phyloP scores from a whole-genome alignment of 495 filamentous ascomycete genomes.

The Lasiosphaeria ovina region DNA sequence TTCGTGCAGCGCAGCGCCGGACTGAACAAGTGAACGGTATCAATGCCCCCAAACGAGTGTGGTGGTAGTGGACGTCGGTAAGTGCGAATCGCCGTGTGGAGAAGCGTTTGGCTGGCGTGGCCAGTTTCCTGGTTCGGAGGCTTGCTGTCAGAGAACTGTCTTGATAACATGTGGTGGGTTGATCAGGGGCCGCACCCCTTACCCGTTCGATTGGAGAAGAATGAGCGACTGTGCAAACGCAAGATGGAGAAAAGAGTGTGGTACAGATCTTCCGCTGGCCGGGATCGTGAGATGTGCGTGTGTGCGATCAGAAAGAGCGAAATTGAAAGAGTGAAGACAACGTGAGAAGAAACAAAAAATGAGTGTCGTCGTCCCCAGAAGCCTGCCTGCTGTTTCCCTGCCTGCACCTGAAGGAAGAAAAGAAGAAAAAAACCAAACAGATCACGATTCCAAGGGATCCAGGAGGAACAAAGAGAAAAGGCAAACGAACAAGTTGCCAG shows the following conservation, averaged over 20 bases:
- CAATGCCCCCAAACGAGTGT: constrained; percentile 19
- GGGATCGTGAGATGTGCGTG: constrained; percentile 7
- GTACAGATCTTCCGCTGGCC: constrained; percentile 10
- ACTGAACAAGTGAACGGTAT: constrained; percentile 13
- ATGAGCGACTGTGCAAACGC: constrained; percentile 22
- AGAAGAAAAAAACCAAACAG: neutral
- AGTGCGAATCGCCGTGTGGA: constrained; percentile 4
- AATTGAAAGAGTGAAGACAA: constrained; percentile 14
- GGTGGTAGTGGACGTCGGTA: constrained; percentile 1
- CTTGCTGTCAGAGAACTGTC: constrained; percentile 29
- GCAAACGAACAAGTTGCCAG: constrained; percentile 12
- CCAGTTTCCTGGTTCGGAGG: constrained; percentile 12
- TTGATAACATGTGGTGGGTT: constrained; percentile 22
- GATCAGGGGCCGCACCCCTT: constrained; percentile 31
- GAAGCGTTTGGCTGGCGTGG: neutral
- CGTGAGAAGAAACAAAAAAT: constrained; percentile 13
- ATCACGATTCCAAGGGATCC: constrained; percentile 2
- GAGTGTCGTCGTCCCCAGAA: constrained; percentile 17
- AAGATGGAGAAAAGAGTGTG: constrained; percentile 18
- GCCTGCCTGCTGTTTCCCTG: constrained; percentile 5
- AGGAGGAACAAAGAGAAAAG: constrained; percentile 9
- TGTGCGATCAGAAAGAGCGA: constrained; percentile 10
- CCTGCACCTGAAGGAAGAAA: neutral
- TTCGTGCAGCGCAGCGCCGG: constrained; percentile 9
- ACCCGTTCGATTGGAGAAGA: constrained; percentile 29